Evolutionary conservation across 2,329 filamentous ascomycete genomes (phyloP).

Genomic region (Fusarium sp.): DNA sequence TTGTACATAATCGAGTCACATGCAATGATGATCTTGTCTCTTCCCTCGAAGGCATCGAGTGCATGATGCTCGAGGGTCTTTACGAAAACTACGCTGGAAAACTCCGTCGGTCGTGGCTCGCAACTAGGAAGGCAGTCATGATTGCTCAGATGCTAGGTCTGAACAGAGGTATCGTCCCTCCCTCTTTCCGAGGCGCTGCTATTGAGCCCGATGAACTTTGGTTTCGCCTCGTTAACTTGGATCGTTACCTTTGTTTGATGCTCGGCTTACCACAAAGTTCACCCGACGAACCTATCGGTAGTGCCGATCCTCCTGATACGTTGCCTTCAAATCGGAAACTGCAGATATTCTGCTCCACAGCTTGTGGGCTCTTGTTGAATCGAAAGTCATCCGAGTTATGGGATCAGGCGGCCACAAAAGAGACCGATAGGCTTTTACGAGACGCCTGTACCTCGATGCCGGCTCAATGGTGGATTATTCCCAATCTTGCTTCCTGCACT

Average conservation of each 20-base stretch:
- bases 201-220: slow-evolving; percentile 57
- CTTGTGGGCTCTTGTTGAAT: slow-evolving; percentile 60
- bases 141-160: slow-evolving; percentile 60
- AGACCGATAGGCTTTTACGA: slow-evolving; percentile 62
- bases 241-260: slow-evolving; percentile 63
- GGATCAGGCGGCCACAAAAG: slow-evolving; percentile 52
- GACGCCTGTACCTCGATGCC: slow-evolving; percentile 57
- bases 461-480: slow-evolving; percentile 62
- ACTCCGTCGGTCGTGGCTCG: slow-evolving; percentile 60
- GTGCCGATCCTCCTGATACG: slow-evolving; percentile 45
- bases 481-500: slow-evolving; percentile 36
- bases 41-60: slow-evolving; percentile 63
- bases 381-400: slow-evolving; percentile 54
- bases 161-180: slow-evolving; percentile 35
- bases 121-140: slow-evolving; percentile 58
- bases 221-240: slow-evolving; percentile 59
- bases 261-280: slow-evolving; percentile 60
- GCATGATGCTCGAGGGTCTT: slow-evolving; percentile 62
- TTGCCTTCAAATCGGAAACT: slow-evolving; percentile 58
- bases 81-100: slow-evolving; percentile 62
- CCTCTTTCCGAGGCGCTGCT: slow-evolving; percentile 5
- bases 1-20: slow-evolving; percentile 55
- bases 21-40: slow-evolving; percentile 60
- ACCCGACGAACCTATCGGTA: slow-evolving; percentile 54
- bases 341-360: slow-evolving; percentile 58